A percentile compares a stretch with the other conserved stretches of the same genome.
These are phyloP conservation scores for Penicillium sp. DNA, from an alignment of 2,329 filamentous ascomycete genomes.

Conservation along the genomic window DNA sequence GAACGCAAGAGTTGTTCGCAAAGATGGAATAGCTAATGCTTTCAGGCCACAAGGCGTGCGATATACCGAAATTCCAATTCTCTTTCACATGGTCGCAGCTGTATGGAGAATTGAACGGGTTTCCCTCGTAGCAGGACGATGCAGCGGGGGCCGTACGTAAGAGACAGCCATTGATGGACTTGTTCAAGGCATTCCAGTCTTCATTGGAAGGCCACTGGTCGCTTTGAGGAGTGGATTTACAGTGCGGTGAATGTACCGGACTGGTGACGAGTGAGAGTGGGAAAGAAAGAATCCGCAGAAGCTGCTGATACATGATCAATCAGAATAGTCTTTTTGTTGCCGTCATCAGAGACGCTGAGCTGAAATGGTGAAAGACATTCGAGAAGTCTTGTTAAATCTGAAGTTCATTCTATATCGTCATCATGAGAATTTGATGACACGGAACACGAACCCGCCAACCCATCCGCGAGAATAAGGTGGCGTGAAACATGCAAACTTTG, in stretches of 20 bases:
- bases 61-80: slow-evolving; percentile 26
- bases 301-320: too few relatives aligned
- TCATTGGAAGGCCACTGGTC: slow-evolving; percentile 15
- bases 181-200: slow-evolving; percentile 23
- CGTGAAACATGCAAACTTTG: too few relatives aligned
- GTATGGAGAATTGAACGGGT: slow-evolving; percentile 22
- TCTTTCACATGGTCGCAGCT: slow-evolving; percentile 22
- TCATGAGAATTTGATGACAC: too few relatives aligned
- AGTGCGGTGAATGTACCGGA: slow-evolving; percentile 1
- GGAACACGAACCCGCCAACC: too few relatives aligned
- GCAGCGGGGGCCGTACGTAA: slow-evolving; percentile 24
- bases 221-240: slow-evolving; percentile 16
- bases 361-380: too few relatives aligned
- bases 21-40: slow-evolving; percentile 28
- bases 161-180: slow-evolving; percentile 19
- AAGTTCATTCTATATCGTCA: too few relatives aligned
- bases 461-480: too few relatives aligned
- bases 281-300: too few relatives aligned
- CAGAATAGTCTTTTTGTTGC: too few relatives aligned
- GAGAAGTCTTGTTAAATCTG: too few relatives aligned
- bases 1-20: slow-evolving; percentile 33
- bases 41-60: slow-evolving; percentile 32
- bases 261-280: background rate
- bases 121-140: slow-evolving; percentile 30
- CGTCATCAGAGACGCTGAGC: too few relatives aligned